Evolutionary conservation across 768 basidiomycete genomes (phyloP).

Genomic region (Boletus pseudopeckii): DNA sequence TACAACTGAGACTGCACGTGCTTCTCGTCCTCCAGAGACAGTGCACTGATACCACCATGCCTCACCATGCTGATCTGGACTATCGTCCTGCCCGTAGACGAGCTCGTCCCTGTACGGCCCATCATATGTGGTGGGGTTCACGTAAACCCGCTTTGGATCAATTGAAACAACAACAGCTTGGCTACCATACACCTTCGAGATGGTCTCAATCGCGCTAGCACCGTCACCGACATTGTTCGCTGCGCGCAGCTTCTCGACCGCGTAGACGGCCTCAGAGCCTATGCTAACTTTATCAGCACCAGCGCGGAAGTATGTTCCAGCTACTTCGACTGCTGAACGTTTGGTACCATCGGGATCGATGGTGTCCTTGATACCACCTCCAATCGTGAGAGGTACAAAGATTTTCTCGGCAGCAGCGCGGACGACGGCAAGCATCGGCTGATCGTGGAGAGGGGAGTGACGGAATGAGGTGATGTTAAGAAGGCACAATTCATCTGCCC

Average conservation of each 20-base stretch:
- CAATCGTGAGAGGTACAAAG: slow-evolving; percentile 97
- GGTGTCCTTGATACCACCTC: slow-evolving; percentile 96
- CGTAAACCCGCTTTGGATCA: slow-evolving; percentile 86
- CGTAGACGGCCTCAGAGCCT: slow-evolving; percentile 92
- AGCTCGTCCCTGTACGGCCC: slow-evolving; percentile 69
- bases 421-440: slow-evolving; percentile 97
- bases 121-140: slow-evolving; percentile 59
- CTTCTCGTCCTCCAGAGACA: slow-evolving; percentile 86
- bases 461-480: slow-evolving; percentile 99
- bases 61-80: slow-evolving; percentile 57
- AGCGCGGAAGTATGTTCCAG: slow-evolving; percentile 92
- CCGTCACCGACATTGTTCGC: slow-evolving; percentile 54
- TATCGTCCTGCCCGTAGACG: slow-evolving; percentile 42
- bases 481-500: slow-evolving; percentile 95
- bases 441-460: slow-evolving; percentile 89
- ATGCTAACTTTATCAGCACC: slow-evolving; percentile 99
- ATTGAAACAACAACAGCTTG: slow-evolving; percentile 98
- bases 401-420: slow-evolving; percentile 83
- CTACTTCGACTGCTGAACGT: slow-evolving; percentile 88
- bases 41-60: slow-evolving; percentile 99
- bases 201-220: slow-evolving; percentile 87
- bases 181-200: slow-evolving; percentile 85
- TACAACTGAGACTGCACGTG: slow-evolving; percentile 78
- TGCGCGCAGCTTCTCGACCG: slow-evolving; percentile 77
- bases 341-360: slow-evolving; percentile 92